phyloP scores from a whole-genome alignment of 139 green algal genomes.

The Tetratostichococcus sp. region DNA sequence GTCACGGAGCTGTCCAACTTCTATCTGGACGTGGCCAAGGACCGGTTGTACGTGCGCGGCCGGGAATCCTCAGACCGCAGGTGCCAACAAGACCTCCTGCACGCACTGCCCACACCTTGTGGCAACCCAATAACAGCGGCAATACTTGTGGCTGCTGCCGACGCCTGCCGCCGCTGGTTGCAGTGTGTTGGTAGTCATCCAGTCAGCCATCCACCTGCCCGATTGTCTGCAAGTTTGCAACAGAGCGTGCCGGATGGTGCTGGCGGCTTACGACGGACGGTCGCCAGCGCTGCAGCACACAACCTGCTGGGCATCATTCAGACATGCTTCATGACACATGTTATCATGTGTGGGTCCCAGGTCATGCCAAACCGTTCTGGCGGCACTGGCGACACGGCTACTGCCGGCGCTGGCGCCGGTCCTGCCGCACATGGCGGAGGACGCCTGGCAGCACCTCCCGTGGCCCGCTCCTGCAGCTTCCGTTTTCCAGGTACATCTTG shows the following conservation, averaged over 20 bases:
- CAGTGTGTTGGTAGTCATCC: too few species aligned
- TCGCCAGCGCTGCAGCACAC: too few species aligned
- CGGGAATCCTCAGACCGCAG: slow-evolving; percentile 34
- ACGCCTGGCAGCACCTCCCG: slow-evolving; percentile 84
- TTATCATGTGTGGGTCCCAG: not conserved
- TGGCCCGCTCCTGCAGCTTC: slow-evolving; percentile 26
- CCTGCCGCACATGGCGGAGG: slow-evolving; percentile 93
- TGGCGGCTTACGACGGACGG: too few species aligned
- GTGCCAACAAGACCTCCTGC: not conserved
- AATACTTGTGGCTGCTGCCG: too few species aligned
- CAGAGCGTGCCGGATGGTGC: too few species aligned
- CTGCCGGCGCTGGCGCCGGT: slow-evolving; percentile 73
- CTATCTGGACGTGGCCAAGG: slow-evolving; percentile 96
- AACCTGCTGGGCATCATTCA: too few species aligned
- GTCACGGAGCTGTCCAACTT: slow-evolving; percentile 89
- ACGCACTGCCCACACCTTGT: not conserved
- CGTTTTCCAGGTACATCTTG: slow-evolving; percentile 82
- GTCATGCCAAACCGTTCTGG: slow-evolving; percentile 5
- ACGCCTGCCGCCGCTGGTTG: too few species aligned
- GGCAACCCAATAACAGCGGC: too few species aligned
- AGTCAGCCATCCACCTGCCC: too few species aligned
- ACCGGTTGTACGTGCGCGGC: slow-evolving; percentile 82
- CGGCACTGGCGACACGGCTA: slow-evolving; percentile 45
- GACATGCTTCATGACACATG: too few species aligned
- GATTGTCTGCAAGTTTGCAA: too few species aligned